Conservation (phyloP, 164 flowering plant species). For the Cinnamomum chago region DNA sequence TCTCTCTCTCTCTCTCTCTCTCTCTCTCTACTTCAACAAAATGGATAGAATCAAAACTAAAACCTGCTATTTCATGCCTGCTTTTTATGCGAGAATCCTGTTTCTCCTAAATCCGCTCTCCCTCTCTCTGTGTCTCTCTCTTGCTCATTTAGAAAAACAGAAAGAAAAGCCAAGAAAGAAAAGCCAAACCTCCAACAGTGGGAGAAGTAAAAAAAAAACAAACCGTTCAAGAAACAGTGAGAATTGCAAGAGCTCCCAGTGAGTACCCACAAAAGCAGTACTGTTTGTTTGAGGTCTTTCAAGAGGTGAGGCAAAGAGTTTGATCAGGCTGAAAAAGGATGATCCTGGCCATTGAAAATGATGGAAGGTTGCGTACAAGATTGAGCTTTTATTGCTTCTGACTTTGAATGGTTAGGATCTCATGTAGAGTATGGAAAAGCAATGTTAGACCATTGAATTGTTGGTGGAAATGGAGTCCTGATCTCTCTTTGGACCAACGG, state of each 20-base stretch:
- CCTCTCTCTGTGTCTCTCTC: neutral
- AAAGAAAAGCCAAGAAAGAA: neutral
- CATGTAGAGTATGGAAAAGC: neutral
- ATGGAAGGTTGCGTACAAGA: neutral
- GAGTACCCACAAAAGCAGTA: neutral
- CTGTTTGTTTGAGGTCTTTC: neutral
- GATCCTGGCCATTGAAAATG: neutral
- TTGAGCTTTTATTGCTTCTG: neutral
- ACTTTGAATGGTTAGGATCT: neutral
- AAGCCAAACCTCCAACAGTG: neutral
- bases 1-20: conserved; percentile 9
- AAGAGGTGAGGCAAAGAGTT: neutral
- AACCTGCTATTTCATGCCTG: conserved; percentile 1
- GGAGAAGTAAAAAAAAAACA: neutral
- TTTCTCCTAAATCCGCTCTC: conserved; percentile 11
- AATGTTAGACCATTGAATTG: no score
- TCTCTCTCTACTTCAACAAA: conserved; percentile 1
- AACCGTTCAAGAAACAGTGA: neutral
- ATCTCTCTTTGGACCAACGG: no score
- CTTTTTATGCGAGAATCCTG: conserved; percentile 7
- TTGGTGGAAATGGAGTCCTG: no score
- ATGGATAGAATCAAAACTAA: conserved; percentile 6
- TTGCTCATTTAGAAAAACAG: neutral
- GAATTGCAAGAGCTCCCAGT: neutral
- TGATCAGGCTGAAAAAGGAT: neutral